phyloP scores from a whole-genome alignment of 805 yeast genomes.

The Suhomyces kilbournensis region DNA sequence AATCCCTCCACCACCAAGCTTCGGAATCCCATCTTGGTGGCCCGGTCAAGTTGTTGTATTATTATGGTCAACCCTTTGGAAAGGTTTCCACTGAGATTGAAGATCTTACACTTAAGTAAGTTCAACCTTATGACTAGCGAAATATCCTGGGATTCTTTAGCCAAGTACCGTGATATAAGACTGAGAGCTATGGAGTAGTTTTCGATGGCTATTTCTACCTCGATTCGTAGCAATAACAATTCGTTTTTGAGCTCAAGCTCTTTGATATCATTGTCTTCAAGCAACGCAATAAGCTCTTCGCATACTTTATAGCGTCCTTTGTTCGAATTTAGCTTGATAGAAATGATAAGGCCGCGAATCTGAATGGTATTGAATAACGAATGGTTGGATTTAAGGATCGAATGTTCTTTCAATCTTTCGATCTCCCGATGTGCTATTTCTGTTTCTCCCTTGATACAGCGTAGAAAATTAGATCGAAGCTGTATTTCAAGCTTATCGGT shows the following conservation, averaged over 20 bases:
- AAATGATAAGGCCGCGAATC: conserved; percentile 38
- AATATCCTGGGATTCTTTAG: conserved; percentile 31
- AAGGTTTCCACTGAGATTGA: conserved; percentile 43
- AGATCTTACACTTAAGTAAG: conserved; percentile 44
- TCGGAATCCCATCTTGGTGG: conserved; percentile 46
- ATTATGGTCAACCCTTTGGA: conserved; percentile 50
- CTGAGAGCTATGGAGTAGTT: conserved; percentile 29
- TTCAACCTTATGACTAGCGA: conserved; percentile 44
- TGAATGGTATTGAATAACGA: conserved; percentile 43
- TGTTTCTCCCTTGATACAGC: conserved; percentile 38
- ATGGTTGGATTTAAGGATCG: conserved; percentile 22
- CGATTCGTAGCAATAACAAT: conserved; percentile 23
- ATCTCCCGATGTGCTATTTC: conserved; percentile 38
- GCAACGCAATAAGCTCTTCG: conserved; percentile 30
- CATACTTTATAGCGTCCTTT: conserved; percentile 37
- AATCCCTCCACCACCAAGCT: conserved; percentile 47
- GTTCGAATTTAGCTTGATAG: conserved; percentile 34
- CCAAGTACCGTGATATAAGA: conserved; percentile 15
- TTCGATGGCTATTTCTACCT: conserved; percentile 28
- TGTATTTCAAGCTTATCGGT: conserved; percentile 38
- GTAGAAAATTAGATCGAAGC: conserved; percentile 36
- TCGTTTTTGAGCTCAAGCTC: conserved; percentile 32
- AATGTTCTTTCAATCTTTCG: conserved; percentile 24
- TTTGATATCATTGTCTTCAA: conserved; percentile 25
- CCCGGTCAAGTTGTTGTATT: conserved; percentile 47